Conservation (phyloP, 2,329 filamentous ascomycete species). For the Akanthomyces lecanii region DNA sequence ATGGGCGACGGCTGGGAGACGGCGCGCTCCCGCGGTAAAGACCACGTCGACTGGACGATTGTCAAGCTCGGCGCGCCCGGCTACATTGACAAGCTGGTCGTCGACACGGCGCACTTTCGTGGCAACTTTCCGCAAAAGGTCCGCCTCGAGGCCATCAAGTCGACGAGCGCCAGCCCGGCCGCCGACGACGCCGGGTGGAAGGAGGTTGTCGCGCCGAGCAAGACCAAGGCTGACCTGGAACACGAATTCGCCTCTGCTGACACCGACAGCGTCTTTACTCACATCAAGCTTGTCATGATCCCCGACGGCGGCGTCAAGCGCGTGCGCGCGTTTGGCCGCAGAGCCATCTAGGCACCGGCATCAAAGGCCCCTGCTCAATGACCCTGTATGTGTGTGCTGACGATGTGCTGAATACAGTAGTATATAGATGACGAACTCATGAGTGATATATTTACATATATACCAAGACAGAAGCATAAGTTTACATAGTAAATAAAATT, state of each 20-base stretch:
- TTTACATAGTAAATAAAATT: not conserved
- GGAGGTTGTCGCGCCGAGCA: constrained; percentile 61
- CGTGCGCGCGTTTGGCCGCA: constrained; percentile 51
- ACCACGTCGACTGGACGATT: constrained; percentile 77
- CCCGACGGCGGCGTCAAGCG: constrained; percentile 92
- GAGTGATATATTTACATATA: not conserved
- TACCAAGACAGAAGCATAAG: not conserved
- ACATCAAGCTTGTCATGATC: constrained; percentile 87
- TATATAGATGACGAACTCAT: constrained; percentile 2
- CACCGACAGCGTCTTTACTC: constrained; percentile 62
- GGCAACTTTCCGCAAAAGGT: constrained; percentile 81
- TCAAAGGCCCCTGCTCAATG: not conserved
- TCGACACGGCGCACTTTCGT: constrained; percentile 79
- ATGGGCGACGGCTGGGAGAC: constrained; percentile 92
- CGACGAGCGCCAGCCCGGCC: constrained; percentile 51
- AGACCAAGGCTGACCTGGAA: constrained; percentile 68
- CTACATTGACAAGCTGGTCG: constrained; percentile 60
- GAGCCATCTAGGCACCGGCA: constrained; percentile 20
- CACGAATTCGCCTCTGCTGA: constrained; percentile 59
- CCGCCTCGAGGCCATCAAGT: constrained; percentile 59
- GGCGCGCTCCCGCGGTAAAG: constrained; percentile 64
- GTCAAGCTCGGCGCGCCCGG: constrained; percentile 66
- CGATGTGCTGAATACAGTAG: not conserved
- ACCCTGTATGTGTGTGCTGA: constrained; percentile 16
- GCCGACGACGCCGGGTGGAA: constrained; percentile 59